Evolutionary conservation across 2,329 filamentous ascomycete species (phyloP).

Genomic region (Curvularia verruculosa): DNA sequence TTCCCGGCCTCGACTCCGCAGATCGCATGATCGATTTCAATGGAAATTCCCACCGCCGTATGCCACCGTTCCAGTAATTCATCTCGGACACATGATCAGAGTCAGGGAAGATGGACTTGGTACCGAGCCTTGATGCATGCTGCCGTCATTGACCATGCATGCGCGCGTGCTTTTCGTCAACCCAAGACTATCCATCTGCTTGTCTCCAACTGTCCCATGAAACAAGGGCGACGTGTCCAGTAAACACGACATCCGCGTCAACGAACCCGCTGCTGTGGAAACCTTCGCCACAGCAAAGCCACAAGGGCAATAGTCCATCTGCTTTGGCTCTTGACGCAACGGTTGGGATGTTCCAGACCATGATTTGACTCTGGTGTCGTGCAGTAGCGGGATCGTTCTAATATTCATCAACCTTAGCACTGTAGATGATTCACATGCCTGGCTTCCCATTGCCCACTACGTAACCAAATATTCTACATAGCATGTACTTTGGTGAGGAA

Average conservation of each 20-base stretch:
- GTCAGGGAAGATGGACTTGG: not conserved
- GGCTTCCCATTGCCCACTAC: not conserved
- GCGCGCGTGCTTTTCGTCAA: not conserved
- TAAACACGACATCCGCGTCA: conserved; percentile 2
- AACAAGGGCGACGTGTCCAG: conserved; percentile 1
- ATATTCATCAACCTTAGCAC: conserved; percentile 4
- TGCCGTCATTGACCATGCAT: conserved; percentile 8
- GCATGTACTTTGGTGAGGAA: no score
- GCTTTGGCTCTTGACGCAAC: conserved; percentile 3
- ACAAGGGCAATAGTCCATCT: not conserved
- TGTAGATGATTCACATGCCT: conserved; percentile 4
- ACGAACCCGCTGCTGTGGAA: not conserved
- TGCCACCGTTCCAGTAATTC: conserved; percentile 1
- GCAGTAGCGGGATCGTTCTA: not conserved
- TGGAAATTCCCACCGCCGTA: not conserved
- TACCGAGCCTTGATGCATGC: conserved; percentile 3
- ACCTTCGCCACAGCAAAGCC: not conserved
- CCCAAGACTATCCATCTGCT: conserved; percentile 10
- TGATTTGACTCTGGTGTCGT: not conserved
- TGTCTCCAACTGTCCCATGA: conserved; percentile 3
- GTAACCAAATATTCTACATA: not conserved
- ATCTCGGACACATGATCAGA: not conserved
- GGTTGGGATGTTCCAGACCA: conserved; percentile 7
- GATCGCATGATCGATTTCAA: not conserved
- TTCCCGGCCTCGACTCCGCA: conserved; percentile 3